Base-by-base conservation (phyloP, 2,329 filamentous ascomycete genomes). In the Neurospora sp. region DNA sequence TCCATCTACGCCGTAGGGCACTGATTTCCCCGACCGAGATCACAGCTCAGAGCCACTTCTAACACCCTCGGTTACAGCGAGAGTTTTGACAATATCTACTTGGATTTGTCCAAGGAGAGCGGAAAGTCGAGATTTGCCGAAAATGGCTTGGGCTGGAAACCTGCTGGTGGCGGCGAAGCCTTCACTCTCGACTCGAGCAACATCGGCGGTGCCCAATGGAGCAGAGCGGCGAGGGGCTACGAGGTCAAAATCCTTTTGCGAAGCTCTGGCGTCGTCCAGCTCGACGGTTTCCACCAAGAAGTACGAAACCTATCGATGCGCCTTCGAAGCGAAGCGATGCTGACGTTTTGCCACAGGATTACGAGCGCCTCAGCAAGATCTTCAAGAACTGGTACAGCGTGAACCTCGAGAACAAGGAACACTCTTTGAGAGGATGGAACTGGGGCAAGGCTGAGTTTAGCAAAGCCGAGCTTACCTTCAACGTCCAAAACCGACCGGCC, bases 311-410 rank as follows among this genome's bases (percentile, higher is more conserved):
- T 36, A 87, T 75, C 73, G 80, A 23, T n/a, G 23, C 15, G n/a
- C 11, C 15, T 39, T 8, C 52, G 39, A 38, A 15, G 9, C 62
- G 38, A 36, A 15, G 40, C 67, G 36, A 42, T 46, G 68, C 75
- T 75, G 66, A 74, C 68, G 42, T 73, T 69, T 69, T 17, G 52
- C 33, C 23, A 39, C 77, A 93, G 86, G 95, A 99, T 80, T 92
- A 93, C 75, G 96, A 99, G 75, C 92, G 96, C 69, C 84, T 97
- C 15, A 87, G 85, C 82, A 97, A 97, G 80, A 89, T 96, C 75
- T 97, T 99, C 86, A 98, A 97, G 84, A 92, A 95, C 78, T 98
- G 95, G 93, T 99, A 98, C 82, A 96, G 93, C 82, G 91, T 96
- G 77, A 93, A 90, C 76, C 87, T 99, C 71, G 94, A 98, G 79